Evolutionary conservation across 2,329 filamentous ascomycete genomes (phyloP), one percentile per base, ranked within the genome.

Genomic region (Aaosphaeria pasadenensis): DNA sequence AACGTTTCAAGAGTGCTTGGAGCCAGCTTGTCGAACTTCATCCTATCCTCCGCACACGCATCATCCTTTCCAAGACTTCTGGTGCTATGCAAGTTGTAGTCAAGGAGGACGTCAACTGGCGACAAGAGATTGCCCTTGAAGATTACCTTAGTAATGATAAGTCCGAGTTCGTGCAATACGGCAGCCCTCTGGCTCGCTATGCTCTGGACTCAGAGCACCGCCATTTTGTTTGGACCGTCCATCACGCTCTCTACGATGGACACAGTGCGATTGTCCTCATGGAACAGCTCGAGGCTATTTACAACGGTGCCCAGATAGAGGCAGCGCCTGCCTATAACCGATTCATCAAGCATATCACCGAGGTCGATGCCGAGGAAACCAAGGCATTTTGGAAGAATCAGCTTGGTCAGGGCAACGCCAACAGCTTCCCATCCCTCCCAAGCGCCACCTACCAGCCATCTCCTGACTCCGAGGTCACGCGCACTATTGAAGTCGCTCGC

Each of bases 41-140:
- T 29, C 69, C 72, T n/a, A 77, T 77, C 29, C 57, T 78, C 7
- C 64, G 75, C 24, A 78, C 75, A 38, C 64, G 74, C 5, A 52
- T 57, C 17, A 42, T 55, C 13, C 42, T 45, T 4, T 44, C 45
- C 6, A 36, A 41, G 11, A 38, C 38, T 32, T 44, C 45, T 5
- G 52, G 52, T 3, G 17, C 48, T 1, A 7, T 60, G 5, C 56
- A 58, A 39, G 54, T 48, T 6, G 54, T 60, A 2, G 6, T 57
- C 24, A 45, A 42, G 17, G 47, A 56, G 7, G 31, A 42, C 5
- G 3, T 43, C 31, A 24, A 45, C 2, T 60, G 54, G 54, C 11
- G 33, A 2, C 13, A 13, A 4, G 36, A 44, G 7, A 36, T 39
- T 1, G n/a, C n/a, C 2, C 48, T 59, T 1, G 11, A 9, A 3